These are phyloP conservation scores for Trichoderma sp. DNA, from an alignment of 2,329 filamentous ascomycete genomes.

Conservation along the genomic window DNA sequence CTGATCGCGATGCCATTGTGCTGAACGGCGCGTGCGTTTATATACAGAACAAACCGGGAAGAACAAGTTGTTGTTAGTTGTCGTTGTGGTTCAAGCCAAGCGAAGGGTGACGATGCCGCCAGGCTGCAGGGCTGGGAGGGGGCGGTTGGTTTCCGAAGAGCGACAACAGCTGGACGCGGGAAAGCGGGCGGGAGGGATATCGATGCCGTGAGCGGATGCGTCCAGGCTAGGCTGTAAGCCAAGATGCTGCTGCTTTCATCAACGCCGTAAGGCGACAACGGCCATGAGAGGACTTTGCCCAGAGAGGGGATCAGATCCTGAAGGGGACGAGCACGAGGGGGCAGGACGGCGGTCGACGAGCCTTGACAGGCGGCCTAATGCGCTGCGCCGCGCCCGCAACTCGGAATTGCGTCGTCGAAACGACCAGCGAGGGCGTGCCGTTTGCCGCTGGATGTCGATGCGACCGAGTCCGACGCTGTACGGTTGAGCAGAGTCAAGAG, in stretches of 20 bases:
- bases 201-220: slow-evolving; percentile 1
- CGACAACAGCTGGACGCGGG: background rate
- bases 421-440: background rate
- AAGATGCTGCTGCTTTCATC: slow-evolving; percentile 13
- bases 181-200: slow-evolving; percentile 8
- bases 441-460: background rate
- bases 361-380: background rate
- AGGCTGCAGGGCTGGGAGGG: background rate
- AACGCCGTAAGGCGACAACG: slow-evolving; percentile 3
- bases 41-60: background rate
- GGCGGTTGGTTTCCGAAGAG: background rate
- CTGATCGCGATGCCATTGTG: slow-evolving; percentile 45
- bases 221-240: background rate
- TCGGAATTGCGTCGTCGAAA: background rate
- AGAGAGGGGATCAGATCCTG: background rate
- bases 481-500: background rate
- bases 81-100: background rate
- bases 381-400: background rate
- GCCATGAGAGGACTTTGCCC: slow-evolving; percentile 1
- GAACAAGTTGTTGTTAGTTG: background rate
- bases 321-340: background rate
- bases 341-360: background rate
- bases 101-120: background rate
- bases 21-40: background rate
- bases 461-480: background rate